phyloP scores from a whole-genome alignment of 2,329 filamentous ascomycete genomes.

The Setomelanomma holmii region DNA sequence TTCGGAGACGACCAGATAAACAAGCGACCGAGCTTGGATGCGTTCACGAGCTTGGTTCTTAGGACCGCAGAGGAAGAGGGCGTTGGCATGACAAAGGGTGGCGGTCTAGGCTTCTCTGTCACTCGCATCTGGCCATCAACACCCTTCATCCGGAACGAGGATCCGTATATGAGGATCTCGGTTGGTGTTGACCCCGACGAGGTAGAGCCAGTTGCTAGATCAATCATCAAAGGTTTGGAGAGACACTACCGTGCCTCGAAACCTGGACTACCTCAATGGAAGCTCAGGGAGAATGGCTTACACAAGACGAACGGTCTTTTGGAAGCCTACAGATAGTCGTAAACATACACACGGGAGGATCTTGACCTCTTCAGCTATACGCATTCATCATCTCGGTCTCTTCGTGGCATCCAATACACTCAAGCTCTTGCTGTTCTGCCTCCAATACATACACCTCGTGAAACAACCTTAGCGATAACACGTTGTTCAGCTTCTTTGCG shows the following conservation, averaged over 20 bases:
- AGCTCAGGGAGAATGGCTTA: neutral
- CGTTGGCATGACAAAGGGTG: constrained; percentile 6
- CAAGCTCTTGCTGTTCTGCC: constrained; percentile 51
- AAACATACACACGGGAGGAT: too few species aligned
- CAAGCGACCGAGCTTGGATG: constrained; percentile 5
- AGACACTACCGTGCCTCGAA: constrained; percentile 1
- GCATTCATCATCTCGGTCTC: constrained; percentile 44
- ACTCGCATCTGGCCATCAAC: constrained; percentile 7
- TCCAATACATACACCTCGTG: constrained; percentile 53
- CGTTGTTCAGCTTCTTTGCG: constrained; percentile 46
- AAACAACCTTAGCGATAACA: constrained; percentile 48
- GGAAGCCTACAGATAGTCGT: neutral
- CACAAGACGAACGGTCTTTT: neutral
- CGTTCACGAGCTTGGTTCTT: constrained; percentile 3
- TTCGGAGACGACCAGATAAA: constrained; percentile 4
- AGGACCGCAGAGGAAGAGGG: constrained; percentile 1
- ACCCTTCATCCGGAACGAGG: neutral
- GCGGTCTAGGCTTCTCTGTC: constrained; percentile 5
- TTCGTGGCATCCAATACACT: constrained; percentile 53
- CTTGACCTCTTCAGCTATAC: neutral
- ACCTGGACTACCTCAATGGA: neutral
- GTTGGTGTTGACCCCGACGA: constrained; percentile 6
- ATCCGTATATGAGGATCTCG: constrained; percentile 8
- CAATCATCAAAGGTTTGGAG: constrained; percentile 1
- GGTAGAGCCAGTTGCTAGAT: constrained; percentile 2